These are phyloP conservation scores for Moricandia moricandioides DNA, from an alignment of 345 rosid genomes.

Conservation along the genomic window DNA sequence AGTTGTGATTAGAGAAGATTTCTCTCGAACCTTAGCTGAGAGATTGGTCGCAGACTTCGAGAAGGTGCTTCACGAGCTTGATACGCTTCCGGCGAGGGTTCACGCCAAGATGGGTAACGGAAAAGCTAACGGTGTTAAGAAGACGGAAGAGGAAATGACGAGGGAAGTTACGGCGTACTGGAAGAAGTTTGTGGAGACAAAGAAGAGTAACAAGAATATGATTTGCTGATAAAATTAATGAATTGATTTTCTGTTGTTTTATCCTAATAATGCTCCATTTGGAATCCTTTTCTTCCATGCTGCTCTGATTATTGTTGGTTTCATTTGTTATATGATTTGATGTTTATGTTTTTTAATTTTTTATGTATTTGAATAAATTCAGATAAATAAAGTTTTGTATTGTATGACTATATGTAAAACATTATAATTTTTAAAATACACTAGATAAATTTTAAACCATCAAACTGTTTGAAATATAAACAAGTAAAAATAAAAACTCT, in stretches of 20 bases:
- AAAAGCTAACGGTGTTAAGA: conserved; percentile 43
- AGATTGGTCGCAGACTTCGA: conserved; percentile 53
- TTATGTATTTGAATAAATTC: background rate
- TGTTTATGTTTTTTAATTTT: background rate
- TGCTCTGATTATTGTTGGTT: background rate
- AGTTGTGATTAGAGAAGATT: conserved; percentile 77
- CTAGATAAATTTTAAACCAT: background rate
- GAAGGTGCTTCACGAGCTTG: conserved; percentile 78
- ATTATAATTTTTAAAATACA: background rate
- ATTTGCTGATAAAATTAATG: conserved; percentile 42
- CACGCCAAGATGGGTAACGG: conserved; percentile 39
- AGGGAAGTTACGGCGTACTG: conserved; percentile 68
- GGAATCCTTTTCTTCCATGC: background rate
- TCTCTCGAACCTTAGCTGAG: conserved; percentile 66
- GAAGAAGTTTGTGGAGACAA: conserved; percentile 64
- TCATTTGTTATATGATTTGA: background rate
- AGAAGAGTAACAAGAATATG: conserved; percentile 53
- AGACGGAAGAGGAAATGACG: conserved; percentile 58
- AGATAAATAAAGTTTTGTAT: background rate
- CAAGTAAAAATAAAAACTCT: background rate
- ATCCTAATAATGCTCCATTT: background rate
- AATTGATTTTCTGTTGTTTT: background rate
- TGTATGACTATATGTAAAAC: background rate
- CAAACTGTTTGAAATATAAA: background rate
- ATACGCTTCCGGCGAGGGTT: conserved; percentile 52